Evolutionary conservation across 345 rosid species (phyloP).

Genomic region (Anastatica hierochuntica): DNA sequence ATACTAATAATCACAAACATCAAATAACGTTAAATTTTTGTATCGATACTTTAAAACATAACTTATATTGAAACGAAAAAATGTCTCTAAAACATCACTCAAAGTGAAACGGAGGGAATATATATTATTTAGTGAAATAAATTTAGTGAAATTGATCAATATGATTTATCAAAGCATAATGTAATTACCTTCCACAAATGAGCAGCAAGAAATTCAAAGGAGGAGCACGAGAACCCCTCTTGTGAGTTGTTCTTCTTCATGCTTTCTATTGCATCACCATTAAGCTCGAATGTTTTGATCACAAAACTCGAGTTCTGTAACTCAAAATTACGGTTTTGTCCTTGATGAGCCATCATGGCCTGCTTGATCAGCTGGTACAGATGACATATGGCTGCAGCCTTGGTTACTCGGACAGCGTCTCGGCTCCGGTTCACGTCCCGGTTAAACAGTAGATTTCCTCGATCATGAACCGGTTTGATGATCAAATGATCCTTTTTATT

Average conservation of each 20-base stretch:
- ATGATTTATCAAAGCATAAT: background rate
- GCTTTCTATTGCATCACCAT: constrained; percentile 34
- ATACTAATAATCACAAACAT: too few relatives aligned
- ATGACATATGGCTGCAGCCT: constrained; percentile 57
- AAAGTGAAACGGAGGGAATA: too few relatives aligned
- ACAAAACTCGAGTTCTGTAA: constrained; percentile 14
- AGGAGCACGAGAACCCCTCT: constrained; percentile 31
- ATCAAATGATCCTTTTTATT: constrained; percentile 1
- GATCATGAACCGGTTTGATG: constrained; percentile 41
- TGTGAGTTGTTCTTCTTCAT: constrained; percentile 30
- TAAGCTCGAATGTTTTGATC: constrained; percentile 40
- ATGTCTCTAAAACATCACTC: too few relatives aligned
- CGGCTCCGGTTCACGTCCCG: constrained; percentile 3
- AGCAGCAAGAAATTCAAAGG: constrained; percentile 56
- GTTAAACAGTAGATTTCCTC: constrained; percentile 30
- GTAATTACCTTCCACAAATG: constrained; percentile 57
- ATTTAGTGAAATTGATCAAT: background rate
- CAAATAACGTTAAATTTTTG: too few relatives aligned
- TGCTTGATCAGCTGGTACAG: constrained; percentile 50
- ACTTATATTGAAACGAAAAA: too few relatives aligned
- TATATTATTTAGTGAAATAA: background rate
- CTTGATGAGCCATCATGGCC: constrained; percentile 17
- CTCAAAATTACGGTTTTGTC: constrained; percentile 3
- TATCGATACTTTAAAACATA: too few relatives aligned
- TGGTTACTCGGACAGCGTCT: constrained; percentile 7